These are phyloP conservation scores for Pyrrhoderma noxium DNA, from an alignment of 1,284 basidiomycete genomes.

Conservation along the genomic window DNA sequence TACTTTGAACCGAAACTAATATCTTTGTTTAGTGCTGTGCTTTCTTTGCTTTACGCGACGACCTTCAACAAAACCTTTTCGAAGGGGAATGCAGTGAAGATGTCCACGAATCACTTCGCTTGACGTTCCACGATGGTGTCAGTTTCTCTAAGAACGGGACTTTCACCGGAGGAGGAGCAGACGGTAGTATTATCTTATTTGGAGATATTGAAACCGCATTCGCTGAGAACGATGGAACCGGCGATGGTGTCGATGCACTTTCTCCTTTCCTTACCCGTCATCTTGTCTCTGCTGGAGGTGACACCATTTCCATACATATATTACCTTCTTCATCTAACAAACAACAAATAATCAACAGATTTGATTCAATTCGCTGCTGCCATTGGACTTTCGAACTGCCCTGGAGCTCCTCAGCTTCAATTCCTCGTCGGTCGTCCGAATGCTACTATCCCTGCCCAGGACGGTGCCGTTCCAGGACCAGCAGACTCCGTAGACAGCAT, in stretches of 20 bases:
- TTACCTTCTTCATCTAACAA: no score
- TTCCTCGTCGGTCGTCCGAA: slow-evolving; percentile 23
- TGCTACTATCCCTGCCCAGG: slow-evolving; percentile 24
- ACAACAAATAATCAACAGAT: no score
- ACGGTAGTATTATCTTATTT: slow-evolving; percentile 20
- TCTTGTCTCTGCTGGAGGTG: slow-evolving; percentile 22
- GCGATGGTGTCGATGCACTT: slow-evolving; percentile 25
- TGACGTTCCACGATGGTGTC: slow-evolving; percentile 25
- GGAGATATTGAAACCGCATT: slow-evolving; percentile 18
- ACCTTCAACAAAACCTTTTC: slow-evolving; percentile 20
- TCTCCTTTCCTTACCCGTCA: slow-evolving; percentile 23
- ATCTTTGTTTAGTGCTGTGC: slow-evolving; percentile 18
- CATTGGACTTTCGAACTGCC: slow-evolving; percentile 26
- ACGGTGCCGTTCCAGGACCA: slow-evolving; percentile 24
- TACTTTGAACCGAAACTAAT: no score
- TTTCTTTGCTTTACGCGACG: slow-evolving; percentile 21
- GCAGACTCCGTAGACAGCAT: slow-evolving; percentile 27
- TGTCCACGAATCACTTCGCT: slow-evolving; percentile 21
- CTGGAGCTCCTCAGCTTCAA: slow-evolving; percentile 25
- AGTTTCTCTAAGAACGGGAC: slow-evolving; percentile 19
- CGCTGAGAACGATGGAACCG: slow-evolving; percentile 25
- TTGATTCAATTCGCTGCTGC: slow-evolving; percentile 29
- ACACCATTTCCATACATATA: no score
- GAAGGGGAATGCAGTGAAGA: slow-evolving; percentile 21
- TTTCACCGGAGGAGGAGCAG: slow-evolving; percentile 16